These are phyloP conservation scores for Kwoniella botswanensis DNA, from an alignment of 768 basidiomycete species.

Conservation along the genomic window DNA sequence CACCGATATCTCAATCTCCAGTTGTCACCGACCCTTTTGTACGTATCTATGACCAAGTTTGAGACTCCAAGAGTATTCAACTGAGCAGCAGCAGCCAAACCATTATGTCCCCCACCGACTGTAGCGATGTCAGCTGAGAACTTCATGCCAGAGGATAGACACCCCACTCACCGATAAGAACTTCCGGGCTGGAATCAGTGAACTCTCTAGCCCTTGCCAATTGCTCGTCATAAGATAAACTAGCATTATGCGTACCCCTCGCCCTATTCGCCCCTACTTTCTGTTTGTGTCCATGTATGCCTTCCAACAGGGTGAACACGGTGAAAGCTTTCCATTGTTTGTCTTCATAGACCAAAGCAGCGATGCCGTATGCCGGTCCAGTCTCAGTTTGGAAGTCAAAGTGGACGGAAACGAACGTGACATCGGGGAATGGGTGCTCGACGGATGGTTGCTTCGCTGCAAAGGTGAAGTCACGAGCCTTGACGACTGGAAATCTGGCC, in stretches of 20 bases:
- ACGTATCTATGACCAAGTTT: slow-evolving; percentile 67
- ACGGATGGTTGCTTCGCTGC: slow-evolving; percentile 22
- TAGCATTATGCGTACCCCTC: slow-evolving; percentile 63
- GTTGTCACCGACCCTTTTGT: slow-evolving; percentile 54
- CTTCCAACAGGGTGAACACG: slow-evolving; percentile 67
- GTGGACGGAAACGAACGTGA: slow-evolving; percentile 40
- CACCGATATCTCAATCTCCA: slow-evolving; percentile 66
- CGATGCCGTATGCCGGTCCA: slow-evolving; percentile 41
- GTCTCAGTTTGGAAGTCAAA: slow-evolving; percentile 42
- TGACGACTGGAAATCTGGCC: slow-evolving; percentile 37
- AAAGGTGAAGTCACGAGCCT: slow-evolving; percentile 38
- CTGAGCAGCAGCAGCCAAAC: slow-evolving; percentile 69
- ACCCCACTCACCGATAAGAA: slow-evolving; percentile 60
- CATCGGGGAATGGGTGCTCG: slow-evolving; percentile 41
- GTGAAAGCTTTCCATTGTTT: slow-evolving; percentile 68
- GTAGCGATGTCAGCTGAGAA: not conserved
- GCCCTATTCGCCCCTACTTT: slow-evolving; percentile 62
- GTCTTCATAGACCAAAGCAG: slow-evolving; percentile 33
- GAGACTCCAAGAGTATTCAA: slow-evolving; percentile 67
- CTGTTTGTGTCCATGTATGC: slow-evolving; percentile 65
- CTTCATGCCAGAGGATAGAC: not conserved
- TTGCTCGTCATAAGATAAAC: slow-evolving; percentile 57
- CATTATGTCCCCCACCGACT: slow-evolving; percentile 60
- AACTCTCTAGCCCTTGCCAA: slow-evolving; percentile 59
- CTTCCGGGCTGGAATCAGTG: slow-evolving; percentile 64